Base-by-base conservation (phyloP, 2,329 filamentous ascomycete species). In the Apiospora saccharicola region DNA sequence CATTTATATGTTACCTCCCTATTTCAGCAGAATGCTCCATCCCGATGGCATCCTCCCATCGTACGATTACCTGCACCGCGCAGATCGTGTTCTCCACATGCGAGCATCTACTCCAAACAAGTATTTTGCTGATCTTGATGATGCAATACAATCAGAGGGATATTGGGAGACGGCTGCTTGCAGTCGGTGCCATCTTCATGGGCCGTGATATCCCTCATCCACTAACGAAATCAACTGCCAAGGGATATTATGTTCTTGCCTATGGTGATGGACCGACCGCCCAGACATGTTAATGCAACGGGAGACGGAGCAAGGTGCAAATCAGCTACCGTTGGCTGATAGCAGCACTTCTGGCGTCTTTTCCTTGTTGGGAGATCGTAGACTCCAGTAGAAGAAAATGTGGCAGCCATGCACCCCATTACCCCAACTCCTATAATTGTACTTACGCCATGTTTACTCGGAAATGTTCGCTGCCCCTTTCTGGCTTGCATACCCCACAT, bases 211-310 rank as follows among this genome's bases (percentile, higher is more conserved):
- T 61, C 53, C 34, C 30, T 37, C 30, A 30, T 16, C 49, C 7
- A 53, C 49, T n/a, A 24, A 26, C 4, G 49, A 6, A 57, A 19
- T 57, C 37, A 41, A 41, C 37, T 41, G 37, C 30, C 7, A 30
- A 30, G 24, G 24, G 30, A 16, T 22, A 3, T 19, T 22, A 3
- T 19, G 3, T 34, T n/a, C 19, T 41, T 41, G 57, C 34, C 19
- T 41, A 22, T 1, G 13, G 30, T 41, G 30, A 64, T 41, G n/a
- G 57, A 61, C 30, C 57, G 19, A 34, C 57, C 30, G 57, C 57
- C 57, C 57, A 64, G 57, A 41, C 34, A 64, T 64, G 8, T 64
- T 14, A n/a, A 41, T 64, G 57, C 34, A 41, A 64, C 57, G 57
- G 16, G 57, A 41, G 57, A 64, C 34, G 57, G 57, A 14, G 57